Conservation (phyloP, 2,329 filamentous ascomycete genomes). For the Penicillium polonicum region DNA sequence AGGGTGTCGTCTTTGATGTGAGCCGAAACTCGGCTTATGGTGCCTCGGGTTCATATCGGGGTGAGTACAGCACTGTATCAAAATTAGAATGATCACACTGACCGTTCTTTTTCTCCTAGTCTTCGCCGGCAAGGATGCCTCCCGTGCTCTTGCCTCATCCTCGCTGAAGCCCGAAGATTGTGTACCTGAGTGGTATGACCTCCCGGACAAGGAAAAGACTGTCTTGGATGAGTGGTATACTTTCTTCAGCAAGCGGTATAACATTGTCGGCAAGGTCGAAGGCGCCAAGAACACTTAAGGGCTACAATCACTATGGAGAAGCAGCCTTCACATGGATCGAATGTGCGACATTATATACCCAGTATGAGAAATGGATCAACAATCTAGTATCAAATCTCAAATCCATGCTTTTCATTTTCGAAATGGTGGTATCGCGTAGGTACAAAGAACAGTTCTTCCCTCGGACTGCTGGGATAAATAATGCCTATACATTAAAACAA, state of each 20-base stretch:
- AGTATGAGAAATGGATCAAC: neutral
- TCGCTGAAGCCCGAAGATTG: slow-evolving; percentile 86
- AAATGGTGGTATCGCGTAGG: slow-evolving; percentile 22
- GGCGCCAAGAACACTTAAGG: slow-evolving; percentile 39
- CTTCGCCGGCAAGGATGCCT: slow-evolving; percentile 93
- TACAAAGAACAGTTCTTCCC: slow-evolving; percentile 13
- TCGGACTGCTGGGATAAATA: slow-evolving; percentile 2
- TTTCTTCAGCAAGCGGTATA: slow-evolving; percentile 97
- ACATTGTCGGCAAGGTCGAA: slow-evolving; percentile 59
- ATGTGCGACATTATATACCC: slow-evolving; percentile 12
- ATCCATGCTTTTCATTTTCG: slow-evolving; percentile 25
- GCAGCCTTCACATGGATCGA: neutral
- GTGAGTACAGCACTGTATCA: slow-evolving; percentile 52
- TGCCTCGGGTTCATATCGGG: slow-evolving; percentile 77
- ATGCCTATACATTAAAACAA: slow-evolving; percentile 19
- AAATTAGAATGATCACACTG: neutral
- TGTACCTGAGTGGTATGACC: slow-evolving; percentile 74
- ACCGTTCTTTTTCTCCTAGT: slow-evolving; percentile 55
- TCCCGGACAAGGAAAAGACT: slow-evolving; percentile 80
- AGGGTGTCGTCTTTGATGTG: slow-evolving; percentile 95
- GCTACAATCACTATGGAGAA: neutral
- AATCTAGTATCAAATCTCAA: slow-evolving; percentile 1
- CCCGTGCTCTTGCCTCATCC: slow-evolving; percentile 82
- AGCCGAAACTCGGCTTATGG: slow-evolving; percentile 84
- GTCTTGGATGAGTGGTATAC: slow-evolving; percentile 89